phyloP scores from a whole-genome alignment of 2,329 filamentous ascomycete species.

The Plenodomus biglobosus region DNA sequence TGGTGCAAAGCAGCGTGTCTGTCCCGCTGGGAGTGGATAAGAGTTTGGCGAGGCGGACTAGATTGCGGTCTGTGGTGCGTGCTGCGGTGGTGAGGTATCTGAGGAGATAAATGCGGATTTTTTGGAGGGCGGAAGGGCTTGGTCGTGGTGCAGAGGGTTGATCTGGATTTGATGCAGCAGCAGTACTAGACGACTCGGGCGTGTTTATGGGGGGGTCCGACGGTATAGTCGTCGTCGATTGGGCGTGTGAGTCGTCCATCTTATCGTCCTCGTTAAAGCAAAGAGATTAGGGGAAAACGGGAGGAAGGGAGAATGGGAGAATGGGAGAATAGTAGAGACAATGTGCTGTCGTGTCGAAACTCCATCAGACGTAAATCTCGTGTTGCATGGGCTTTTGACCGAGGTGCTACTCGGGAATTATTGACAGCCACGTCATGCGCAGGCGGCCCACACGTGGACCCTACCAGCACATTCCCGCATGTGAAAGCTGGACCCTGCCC shows the following conservation, averaged over 20 bases:
- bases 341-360: slow-evolving; percentile 7
- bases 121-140: slow-evolving; percentile 12
- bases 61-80: slow-evolving; percentile 31
- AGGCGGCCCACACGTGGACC: slow-evolving; percentile 6
- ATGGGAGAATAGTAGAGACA: neutral
- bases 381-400: slow-evolving; percentile 6
- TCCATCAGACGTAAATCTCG: neutral
- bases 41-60: slow-evolving; percentile 40
- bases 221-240: slow-evolving; percentile 28
- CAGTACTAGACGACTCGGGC: neutral
- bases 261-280: no score
- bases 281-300: no score
- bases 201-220: slow-evolving; percentile 11
- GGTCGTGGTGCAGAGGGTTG: slow-evolving; percentile 7
- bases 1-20: slow-evolving; percentile 48
- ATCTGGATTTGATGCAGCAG: slow-evolving; percentile 12
- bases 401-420: slow-evolving; percentile 10
- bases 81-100: slow-evolving; percentile 23
- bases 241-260: slow-evolving; percentile 17
- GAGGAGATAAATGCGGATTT: slow-evolving; percentile 18
- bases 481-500: slow-evolving; percentile 9
- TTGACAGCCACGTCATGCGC: slow-evolving; percentile 4
- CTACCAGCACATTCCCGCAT: slow-evolving; percentile 5
- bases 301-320: no score
- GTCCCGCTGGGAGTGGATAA: slow-evolving; percentile 46